Percentiles rank a stretch among this genome's conserved stretches.
phyloP scores from a whole-genome alignment of 257 asterid species.

The Euphrasia confusa region DNA sequence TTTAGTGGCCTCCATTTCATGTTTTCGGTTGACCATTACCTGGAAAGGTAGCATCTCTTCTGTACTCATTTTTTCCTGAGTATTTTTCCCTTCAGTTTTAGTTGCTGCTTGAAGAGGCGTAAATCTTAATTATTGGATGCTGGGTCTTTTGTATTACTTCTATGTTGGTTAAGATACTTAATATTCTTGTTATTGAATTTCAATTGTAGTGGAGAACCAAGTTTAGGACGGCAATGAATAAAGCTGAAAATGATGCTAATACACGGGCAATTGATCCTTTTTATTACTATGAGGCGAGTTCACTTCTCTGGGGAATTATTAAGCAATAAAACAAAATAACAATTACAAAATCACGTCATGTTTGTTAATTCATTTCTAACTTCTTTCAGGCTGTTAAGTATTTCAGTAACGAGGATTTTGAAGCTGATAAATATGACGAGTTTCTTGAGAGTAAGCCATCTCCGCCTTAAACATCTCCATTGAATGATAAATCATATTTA shows the following conservation, averaged over 20 bases:
- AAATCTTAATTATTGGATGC: constrained; percentile 11
- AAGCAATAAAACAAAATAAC: constrained; percentile 13
- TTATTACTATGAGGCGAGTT: constrained; percentile 87
- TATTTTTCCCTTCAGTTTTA: background rate
- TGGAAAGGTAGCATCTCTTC: constrained; percentile 10
- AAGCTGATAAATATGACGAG: constrained; percentile 86
- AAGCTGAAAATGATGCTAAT: constrained; percentile 96
- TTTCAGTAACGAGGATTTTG: constrained; percentile 84
- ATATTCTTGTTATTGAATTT: constrained; percentile 22
- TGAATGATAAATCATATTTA: constrained; percentile 10
- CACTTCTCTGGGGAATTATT: constrained; percentile 13
- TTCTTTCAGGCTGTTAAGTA: constrained; percentile 87
- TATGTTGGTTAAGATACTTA: constrained; percentile 19
- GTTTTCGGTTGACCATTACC: constrained; percentile 9
- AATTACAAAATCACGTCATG: constrained; percentile 12
- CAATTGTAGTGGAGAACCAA: constrained; percentile 90
- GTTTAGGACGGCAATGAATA: constrained; percentile 91
- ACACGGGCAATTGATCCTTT: constrained; percentile 88
- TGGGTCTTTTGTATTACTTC: constrained; percentile 3
- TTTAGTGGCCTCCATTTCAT: background rate
- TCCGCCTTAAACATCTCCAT: constrained; percentile 11
- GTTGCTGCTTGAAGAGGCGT: background rate
- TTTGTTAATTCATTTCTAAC: constrained; percentile 15
- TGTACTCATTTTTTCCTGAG: background rate
- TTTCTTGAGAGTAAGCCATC: constrained; percentile 71